Base-by-base conservation (phyloP, 1,284 basidiomycete species). In the Rhodofomes roseus region DNA sequence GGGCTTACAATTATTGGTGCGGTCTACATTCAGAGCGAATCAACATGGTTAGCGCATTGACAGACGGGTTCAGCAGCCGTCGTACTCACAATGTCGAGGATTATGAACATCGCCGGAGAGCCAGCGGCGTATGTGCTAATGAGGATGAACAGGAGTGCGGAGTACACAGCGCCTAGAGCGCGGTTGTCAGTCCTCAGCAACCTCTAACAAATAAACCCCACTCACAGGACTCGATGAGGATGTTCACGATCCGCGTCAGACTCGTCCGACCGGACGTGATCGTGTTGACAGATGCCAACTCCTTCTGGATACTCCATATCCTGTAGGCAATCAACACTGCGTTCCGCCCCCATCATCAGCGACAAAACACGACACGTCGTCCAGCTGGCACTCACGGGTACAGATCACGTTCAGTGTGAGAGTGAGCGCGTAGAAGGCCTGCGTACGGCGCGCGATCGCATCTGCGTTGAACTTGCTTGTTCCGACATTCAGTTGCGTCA, bases 21-120 rank as follows among this genome's bases (percentile, higher is more conserved):
- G 29, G 34, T 52, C 50, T 52, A 14, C n/a, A 27, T 9, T 16
- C 7, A 34, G 7, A 23, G 29, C 7, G 29, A 5, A 27, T 16
- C 23, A 34, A 5, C 29, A n/a, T n/a, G 48, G 23, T 50, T 2
- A 50, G 48, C 16, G 18, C 23, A 20, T 6, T 18, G n/a, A 14
- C 48, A 7, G 34, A 34, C 12, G 50, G 23, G 14, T n/a, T n/a
- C 5, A 52, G 18, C 31, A 5, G 31, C 31, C 4, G 31, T 34
- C 11, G 31, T 34, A 31, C 50, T n/a, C 27, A 52, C 50, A 25
- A 52, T 52, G 27, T 52, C 50, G 8, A 52, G 50, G 23, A 52
- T 52, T n/a, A 52, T 52, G 29, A 52, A 52, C 50, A 52, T 52
- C 11, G 50, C 50, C n/a, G 50, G 50, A 2, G 50, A 34, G 34